Percentiles rank a stretch among this genome's conserved stretches.
phyloP scores from a whole-genome alignment of 2,329 filamentous ascomycete genomes.

The Ustulina deusta region DNA sequence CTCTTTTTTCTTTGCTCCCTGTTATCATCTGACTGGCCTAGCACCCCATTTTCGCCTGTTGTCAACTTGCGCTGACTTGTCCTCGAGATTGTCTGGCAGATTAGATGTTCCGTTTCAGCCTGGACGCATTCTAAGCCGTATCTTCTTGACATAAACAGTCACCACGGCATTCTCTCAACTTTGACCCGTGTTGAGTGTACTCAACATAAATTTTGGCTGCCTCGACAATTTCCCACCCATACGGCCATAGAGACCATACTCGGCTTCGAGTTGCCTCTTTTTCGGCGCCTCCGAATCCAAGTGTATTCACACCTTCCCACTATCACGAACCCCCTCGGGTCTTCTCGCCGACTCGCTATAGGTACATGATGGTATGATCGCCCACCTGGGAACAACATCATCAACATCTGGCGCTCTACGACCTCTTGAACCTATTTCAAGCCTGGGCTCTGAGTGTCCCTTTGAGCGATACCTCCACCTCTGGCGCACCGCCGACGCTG shows the following conservation, averaged over 20 bases:
- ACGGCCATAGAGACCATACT: neutral
- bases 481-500: conserved; percentile 1
- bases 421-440: neutral
- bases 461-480: neutral
- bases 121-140: conserved; percentile 14
- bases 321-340: neutral
- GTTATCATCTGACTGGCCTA: conserved; percentile 11
- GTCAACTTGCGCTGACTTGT: conserved; percentile 41
- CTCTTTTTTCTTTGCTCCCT: conserved; percentile 23
- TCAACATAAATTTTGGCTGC: conserved; percentile 4
- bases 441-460: neutral
- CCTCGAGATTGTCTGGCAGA: conserved; percentile 38
- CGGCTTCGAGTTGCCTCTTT: neutral
- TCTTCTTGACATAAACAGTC: conserved; percentile 20
- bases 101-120: conserved; percentile 35
- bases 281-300: neutral
- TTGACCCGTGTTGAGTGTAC: conserved; percentile 3
- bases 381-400: conserved; percentile 11
- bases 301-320: neutral
- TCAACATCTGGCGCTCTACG: conserved; percentile 6
- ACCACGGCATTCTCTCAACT: neutral
- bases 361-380: conserved; percentile 30
- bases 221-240: neutral
- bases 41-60: conserved; percentile 7
- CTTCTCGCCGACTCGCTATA: neutral